Base-by-base conservation (phyloP, 2,329 filamentous ascomycete species). In the Penicillium sp. region DNA sequence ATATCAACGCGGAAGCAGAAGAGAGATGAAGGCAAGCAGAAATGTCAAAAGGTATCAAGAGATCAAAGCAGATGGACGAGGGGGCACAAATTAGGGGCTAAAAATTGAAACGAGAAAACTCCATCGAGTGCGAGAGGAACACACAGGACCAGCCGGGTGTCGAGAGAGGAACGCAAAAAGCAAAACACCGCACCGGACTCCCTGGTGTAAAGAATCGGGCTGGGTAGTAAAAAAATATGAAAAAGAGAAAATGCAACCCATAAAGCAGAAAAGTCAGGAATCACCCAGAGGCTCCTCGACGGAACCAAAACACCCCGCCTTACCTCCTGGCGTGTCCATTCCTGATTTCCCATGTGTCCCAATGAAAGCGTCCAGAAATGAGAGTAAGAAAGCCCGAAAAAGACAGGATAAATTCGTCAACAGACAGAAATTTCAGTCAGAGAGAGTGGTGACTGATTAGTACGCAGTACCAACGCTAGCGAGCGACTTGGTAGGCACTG, bases 61-160 rank as follows among this genome's bases (percentile, higher is more conserved):
- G 54, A 61, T 55, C 55, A 61, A 66, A 55, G 51, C 54, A 61
- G 57, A 62, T 59, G 63, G 60, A 66, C 63, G 56, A 63, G 49
- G 54, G 56, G 67, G 64, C 59, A 67, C 62, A 59, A 42, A 66
- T 69, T 66, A 68, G 66, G 69, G 63, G 68, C 62, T 68, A 59
- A 61, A 54, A 56, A 55, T 53, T 52, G 63, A 68, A 63, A 67
- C 52, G 41, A 60, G 44, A 47, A 52, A 73, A 72, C 68, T 70
- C 68, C 68, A 67, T 65, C 62, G 63, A 69, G 67, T 70, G 68
- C 69, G 63, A 70, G 61, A 68, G 58, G 63, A 74, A 73, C 73
- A 75, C 72, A 69, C 73, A 75, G 73, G 72, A 74, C 73, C 73
- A 75, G 73, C 73, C 72, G 66, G 68, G 73, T 75, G 73, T 74